These are phyloP conservation scores for Allium fistulosum DNA, from an alignment of 106 monocot genomes.

Conservation along the genomic window DNA sequence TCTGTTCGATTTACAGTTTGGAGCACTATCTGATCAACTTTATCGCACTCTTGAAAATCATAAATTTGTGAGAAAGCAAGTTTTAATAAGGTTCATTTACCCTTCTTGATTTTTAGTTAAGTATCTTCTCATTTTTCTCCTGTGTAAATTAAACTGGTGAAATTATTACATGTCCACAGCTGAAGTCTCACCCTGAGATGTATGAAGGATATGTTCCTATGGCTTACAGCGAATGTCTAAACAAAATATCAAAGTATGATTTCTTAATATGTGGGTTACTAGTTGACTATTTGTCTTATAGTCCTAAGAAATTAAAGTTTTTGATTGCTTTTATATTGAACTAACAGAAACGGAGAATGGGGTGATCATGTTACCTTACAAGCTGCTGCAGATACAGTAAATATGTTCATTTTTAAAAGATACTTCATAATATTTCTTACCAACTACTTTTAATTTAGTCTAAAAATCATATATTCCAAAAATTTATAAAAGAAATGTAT, in stretches of 20 bases:
- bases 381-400: conserved; percentile 78
- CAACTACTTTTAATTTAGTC: too few relatives aligned
- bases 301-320: neutral
- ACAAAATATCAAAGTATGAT: conserved; percentile 22
- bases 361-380: conserved; percentile 18
- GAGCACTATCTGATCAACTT: too few relatives aligned
- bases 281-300: neutral
- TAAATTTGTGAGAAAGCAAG: conserved; percentile 65
- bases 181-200: too few relatives aligned
- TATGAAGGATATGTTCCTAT: too few relatives aligned
- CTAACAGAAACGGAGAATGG: conserved; percentile 77
- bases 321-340: neutral
- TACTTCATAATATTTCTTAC: too few relatives aligned
- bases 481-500: too few relatives aligned
- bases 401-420: neutral
- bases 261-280: neutral
- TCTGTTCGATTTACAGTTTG: too few relatives aligned
- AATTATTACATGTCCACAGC: neutral
- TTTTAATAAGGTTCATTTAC: conserved; percentile 36
- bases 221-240: too few relatives aligned
- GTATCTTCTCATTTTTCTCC: too few relatives aligned
- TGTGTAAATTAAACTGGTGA: too few relatives aligned
- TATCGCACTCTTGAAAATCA: conserved; percentile 39
- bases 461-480: too few relatives aligned
- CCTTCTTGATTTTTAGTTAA: neutral